Base-by-base conservation (phyloP, 2,329 filamentous ascomycete species). In the Kalmusia sp. region DNA sequence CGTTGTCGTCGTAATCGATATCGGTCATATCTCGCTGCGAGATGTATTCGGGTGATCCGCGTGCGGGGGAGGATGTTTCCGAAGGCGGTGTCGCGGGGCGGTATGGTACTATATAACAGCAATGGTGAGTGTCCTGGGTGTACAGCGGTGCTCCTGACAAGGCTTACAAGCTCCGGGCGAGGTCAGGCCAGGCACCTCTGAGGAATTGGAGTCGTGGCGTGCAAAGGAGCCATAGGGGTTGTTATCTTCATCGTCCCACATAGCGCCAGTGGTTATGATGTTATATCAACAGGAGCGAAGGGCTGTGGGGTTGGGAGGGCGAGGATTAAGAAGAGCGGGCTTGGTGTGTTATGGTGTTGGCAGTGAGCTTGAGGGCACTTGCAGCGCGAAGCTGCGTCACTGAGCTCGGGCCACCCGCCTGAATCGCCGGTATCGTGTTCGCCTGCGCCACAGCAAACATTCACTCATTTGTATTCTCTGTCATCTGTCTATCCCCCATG, bases 201-300 rank as follows among this genome's bases (percentile, higher is more conserved):
- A 91, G 39, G 86, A 83, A 73, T 89, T 86, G 57, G 90, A 91
- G 75, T 96, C 91, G 67, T 91, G 87, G 67, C 90, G 89, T 75
- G 95, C 91, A 79, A 96, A 97, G 76, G 91, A 93, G 68, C 92
- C 93, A 71, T 98, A 97, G 4, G 93, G 93, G 75, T 98, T 98
- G 79, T 98, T 98, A 72, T 98, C 92, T 79, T 98, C 93, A 81
- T 98, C 93, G 83, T 97, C 96, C 93, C 93, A 98, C 93, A 98
- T 98, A 64, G 67, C 54, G 64, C 40, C 33, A 43, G 39, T 6
- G 4, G 22, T 15, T 15, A 25, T 17, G 30, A 11, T 47, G 12
- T 19, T 3, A 19, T 7, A 24, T 24, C 2, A 30, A n/a, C 30
- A 11, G n/a, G 27, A 19, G 27, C 25, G 24, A 46, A 9, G 33